Base-by-base conservation (phyloP, 768 basidiomycete species). In the Clavaria fumosa region DNA sequence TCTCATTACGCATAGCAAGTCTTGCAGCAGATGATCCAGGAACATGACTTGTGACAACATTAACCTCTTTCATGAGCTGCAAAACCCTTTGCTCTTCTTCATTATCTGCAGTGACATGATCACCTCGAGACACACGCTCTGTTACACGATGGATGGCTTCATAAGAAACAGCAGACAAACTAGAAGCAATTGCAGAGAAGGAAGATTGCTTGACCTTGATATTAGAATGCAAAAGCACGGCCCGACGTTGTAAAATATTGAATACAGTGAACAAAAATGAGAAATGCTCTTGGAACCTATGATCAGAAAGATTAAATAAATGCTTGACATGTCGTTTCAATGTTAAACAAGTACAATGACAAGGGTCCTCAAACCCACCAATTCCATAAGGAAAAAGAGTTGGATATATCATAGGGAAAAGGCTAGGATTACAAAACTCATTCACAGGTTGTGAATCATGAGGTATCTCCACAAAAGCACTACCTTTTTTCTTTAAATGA, bases 391-490 rank as follows among this genome's bases (percentile, higher is more conserved):
- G 44, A 31, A 42, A 43, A 4, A 47, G 36, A 34, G 10, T 9
- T 7, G 32, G 32, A 18, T 11, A 34, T 17, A 34, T 9, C 32
- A 9, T 11, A 17, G 9, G 7, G 10, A 34, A 7, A 7, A 34
- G 32, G 18, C 18, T 10, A 11, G 32, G 9, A 18, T 34, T 34
- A 7, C 7, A 9, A 34, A 34, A 34, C 10, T 34, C 32, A 45
- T 59, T 59, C 0, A 51, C 50, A 4, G 58, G 55, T 3, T 18
- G 10, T 9, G 49, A 37, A n/a, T 42, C 54, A 44, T 62, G 62
- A 3, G 49, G 49, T 24, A 62, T 43, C 31, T 55, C 28, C 12
- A 62, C 24, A 38, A 45, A 54, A 1, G 37, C 37, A 10, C 53
- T 51, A 4, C 52, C 52, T 26, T 44, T 45, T 11, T 51, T 33